Percentiles rank a stretch among this genome's conserved stretches.
Conservation (phyloP, 2,329 filamentous ascomycete species). For the Lecanicillium sp. region DNA sequence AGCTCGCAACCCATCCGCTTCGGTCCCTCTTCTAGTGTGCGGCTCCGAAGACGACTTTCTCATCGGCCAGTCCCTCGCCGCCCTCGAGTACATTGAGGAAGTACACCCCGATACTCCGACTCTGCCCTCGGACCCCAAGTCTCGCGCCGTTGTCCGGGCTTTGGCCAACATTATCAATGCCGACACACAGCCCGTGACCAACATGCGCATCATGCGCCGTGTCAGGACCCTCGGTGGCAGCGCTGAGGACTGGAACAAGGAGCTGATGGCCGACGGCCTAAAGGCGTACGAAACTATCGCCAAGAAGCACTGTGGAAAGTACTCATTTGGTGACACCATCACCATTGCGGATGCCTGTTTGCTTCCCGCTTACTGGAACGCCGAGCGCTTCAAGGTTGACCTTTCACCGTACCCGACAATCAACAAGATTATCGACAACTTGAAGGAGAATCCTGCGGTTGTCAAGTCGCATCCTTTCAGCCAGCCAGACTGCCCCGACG, state of each 20-base stretch:
- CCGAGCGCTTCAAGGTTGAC: constrained; percentile 45
- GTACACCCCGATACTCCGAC: constrained; percentile 27
- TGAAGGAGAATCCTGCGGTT: constrained; percentile 42
- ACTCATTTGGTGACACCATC: constrained; percentile 46
- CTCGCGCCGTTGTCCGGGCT: constrained; percentile 42
- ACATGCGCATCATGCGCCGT: constrained; percentile 42
- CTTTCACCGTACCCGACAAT: constrained; percentile 39
- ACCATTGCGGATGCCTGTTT: constrained; percentile 51
- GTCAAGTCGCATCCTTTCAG: constrained; percentile 42
- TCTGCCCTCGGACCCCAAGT: constrained; percentile 34
- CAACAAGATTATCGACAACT: constrained; percentile 31
- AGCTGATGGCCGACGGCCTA: constrained; percentile 44
- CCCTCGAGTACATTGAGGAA: constrained; percentile 56
- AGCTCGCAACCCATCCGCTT: constrained; percentile 42
- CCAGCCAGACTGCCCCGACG: constrained; percentile 39
- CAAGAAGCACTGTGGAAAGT: constrained; percentile 32
- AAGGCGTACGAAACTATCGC: constrained; percentile 44
- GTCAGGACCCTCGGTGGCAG: constrained; percentile 35
- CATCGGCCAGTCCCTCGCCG: constrained; percentile 50
- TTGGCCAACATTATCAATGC: constrained; percentile 44
- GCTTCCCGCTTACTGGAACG: constrained; percentile 50
- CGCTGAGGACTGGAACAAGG: constrained; percentile 39
- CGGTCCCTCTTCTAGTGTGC: constrained; percentile 45
- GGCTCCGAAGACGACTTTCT: constrained; percentile 23
- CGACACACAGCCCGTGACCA: constrained; percentile 54